Evolutionary conservation across 768 basidiomycete genomes (phyloP).

Genomic region (Boletus tylopilopsis): DNA sequence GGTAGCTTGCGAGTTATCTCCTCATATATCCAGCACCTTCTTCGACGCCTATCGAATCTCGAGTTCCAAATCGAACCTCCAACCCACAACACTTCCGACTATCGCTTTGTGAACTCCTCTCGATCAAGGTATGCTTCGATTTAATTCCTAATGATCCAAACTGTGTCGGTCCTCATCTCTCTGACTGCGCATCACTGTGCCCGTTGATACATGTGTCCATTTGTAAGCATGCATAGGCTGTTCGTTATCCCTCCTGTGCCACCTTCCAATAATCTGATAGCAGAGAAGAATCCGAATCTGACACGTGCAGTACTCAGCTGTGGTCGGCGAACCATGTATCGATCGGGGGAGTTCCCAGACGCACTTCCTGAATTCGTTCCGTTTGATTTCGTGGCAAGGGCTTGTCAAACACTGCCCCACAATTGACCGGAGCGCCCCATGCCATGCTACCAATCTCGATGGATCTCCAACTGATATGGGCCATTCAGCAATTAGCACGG

Average conservation of each 20-base stretch:
- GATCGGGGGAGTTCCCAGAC: slow-evolving; percentile 25
- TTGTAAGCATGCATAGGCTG: background rate
- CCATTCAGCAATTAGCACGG: slow-evolving; percentile 17
- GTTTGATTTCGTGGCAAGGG: slow-evolving; percentile 19
- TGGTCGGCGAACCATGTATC: slow-evolving; percentile 23
- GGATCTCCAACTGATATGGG: slow-evolving; percentile 8
- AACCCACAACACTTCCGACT: slow-evolving; percentile 23
- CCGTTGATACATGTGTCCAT: slow-evolving; percentile 4
- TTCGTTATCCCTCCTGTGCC: slow-evolving; percentile 10
- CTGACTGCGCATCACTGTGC: slow-evolving; percentile 23
- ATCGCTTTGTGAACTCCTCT: slow-evolving; percentile 9
- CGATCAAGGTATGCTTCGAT: slow-evolving; percentile 19
- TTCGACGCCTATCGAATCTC: slow-evolving; percentile 1
- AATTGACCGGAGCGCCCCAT: slow-evolving; percentile 4
- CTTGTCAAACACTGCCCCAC: slow-evolving; percentile 23
- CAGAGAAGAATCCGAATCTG: background rate
- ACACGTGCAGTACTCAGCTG: slow-evolving; percentile 23
- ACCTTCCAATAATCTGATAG: slow-evolving; percentile 20
- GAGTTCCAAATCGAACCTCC: slow-evolving; percentile 5
- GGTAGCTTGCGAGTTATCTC: slow-evolving; percentile 1
- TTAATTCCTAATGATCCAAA: slow-evolving; percentile 1
- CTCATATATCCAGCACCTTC: background rate
- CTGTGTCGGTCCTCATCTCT: slow-evolving; percentile 1
- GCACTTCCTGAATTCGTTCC: slow-evolving; percentile 14
- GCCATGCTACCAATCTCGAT: slow-evolving; percentile 6